These are phyloP conservation scores for Serendipita vermifera DNA, from an alignment of 768 basidiomycete genomes.

Conservation along the genomic window DNA sequence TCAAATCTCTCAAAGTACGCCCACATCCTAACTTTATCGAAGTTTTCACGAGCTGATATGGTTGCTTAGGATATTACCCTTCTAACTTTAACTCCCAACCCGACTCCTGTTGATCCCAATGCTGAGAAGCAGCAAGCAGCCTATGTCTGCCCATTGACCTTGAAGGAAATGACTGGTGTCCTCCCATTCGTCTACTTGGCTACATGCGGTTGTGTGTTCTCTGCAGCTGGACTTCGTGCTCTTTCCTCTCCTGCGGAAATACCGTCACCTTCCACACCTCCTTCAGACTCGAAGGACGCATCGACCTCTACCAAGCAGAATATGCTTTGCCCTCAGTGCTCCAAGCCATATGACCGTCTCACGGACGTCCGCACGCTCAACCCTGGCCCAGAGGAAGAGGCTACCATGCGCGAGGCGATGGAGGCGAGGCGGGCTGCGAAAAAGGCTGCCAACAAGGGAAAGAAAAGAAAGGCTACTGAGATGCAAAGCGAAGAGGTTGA, in stretches of 20 bases:
- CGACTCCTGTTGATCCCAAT: conserved; percentile 32
- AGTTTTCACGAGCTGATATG: conserved; percentile 3
- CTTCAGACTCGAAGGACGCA: no score
- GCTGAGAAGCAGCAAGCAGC: conserved; percentile 37
- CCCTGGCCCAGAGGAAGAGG: conserved; percentile 53
- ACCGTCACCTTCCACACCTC: conserved; percentile 23
- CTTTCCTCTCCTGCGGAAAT: conserved; percentile 32
- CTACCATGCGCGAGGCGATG: conserved; percentile 43
- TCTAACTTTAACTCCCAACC: conserved; percentile 65
- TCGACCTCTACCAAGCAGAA: no score
- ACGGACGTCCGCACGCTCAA: conserved; percentile 54
- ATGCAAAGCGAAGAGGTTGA: conserved; percentile 21
- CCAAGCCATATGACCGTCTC: conserved; percentile 45
- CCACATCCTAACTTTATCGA: background rate
- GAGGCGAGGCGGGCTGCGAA: conserved; percentile 43
- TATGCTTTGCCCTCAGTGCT: conserved; percentile 67
- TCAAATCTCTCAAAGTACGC: conserved; percentile 75
- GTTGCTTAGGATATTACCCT: conserved; percentile 67
- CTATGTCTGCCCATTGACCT: conserved; percentile 83
- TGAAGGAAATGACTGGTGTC: conserved; percentile 89
- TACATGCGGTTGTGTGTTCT: conserved; percentile 84
- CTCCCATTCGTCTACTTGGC: conserved; percentile 80
- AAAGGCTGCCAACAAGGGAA: conserved; percentile 33
- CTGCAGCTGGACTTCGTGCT: conserved; percentile 66
- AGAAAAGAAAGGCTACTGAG: conserved; percentile 46